Base-by-base conservation (phyloP, 352 stramenopile genomes). In the Phytopythium cucurbitacearum region DNA sequence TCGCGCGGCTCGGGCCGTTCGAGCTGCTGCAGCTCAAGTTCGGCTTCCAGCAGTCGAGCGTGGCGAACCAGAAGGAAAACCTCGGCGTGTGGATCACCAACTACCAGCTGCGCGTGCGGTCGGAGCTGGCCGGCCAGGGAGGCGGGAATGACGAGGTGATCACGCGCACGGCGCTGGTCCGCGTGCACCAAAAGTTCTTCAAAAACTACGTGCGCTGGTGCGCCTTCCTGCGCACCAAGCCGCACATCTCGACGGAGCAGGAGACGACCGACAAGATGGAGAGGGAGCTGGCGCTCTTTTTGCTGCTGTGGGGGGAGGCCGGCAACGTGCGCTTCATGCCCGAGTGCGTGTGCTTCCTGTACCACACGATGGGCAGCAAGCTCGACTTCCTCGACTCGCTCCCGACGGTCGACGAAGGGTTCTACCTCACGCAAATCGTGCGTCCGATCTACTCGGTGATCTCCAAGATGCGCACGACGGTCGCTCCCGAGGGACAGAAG, bases 161-260 rank as follows among this genome's bases (percentile, higher is more conserved):
- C 5, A 80, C 73, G 12, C 68, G 72, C 53, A 61, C 71, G 38
- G 80, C 80, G 40, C 70, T 92, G 33, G 58, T 54, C 9, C 67
- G 74, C 15, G 71, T 93, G 46, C 83, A 93, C 60, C 49, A 57
- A 12, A 91, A 90, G 58, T 87, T 99, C 16, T 93, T 96, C 60
- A 82, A 80, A 39, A 97, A 97, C 69, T 97, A 97, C 66, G 57
- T 70, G 39, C 85, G 89, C 57, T 99, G 97, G 97, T 99, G 96
- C 68, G 80, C 88, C 48, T 96, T 96, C 44, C 77, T 99, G 45
- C 80, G 85, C 28, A 87, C 95, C 0, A 67, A 75, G 5, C 92
- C 90, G n/a, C 76, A 92, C 45, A 96, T 96, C 38, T 69, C 64
- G 10, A 46, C 63, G 9, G 76, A 77, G 0, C 75, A 69, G 41